Conservation (phyloP, 257 asterid genomes). For the Ocimum tenuiflorum region DNA sequence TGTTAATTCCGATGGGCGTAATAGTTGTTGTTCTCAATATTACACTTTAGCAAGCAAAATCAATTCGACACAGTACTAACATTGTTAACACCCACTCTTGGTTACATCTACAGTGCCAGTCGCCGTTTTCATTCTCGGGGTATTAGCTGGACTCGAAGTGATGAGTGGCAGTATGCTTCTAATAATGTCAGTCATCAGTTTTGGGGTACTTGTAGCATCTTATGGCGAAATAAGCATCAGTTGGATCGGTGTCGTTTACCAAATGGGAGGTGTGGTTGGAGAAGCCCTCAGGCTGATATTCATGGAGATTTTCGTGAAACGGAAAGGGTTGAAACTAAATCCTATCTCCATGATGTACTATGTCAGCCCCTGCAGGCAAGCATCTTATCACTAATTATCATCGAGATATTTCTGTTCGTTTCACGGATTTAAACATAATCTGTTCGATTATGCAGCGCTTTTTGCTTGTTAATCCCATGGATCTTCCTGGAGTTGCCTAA, state of each 20-base stretch:
- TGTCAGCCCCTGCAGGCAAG: slow-evolving; percentile 98
- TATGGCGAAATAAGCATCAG: slow-evolving; percentile 81
- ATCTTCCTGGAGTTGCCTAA: slow-evolving; percentile 83
- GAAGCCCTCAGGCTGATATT: slow-evolving; percentile 94
- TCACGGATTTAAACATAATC: too few species aligned
- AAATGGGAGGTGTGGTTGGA: slow-evolving; percentile 99
- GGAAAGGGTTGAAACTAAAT: slow-evolving; percentile 85
- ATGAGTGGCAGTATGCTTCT: slow-evolving; percentile 93
- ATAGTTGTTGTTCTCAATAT: neutral
- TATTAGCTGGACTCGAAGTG: slow-evolving; percentile 87
- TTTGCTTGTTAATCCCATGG: slow-evolving; percentile 94
- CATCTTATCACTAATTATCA: slow-evolving; percentile 2
- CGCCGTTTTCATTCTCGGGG: slow-evolving; percentile 93
- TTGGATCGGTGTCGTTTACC: slow-evolving; percentile 97
- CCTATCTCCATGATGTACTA: slow-evolving; percentile 96
- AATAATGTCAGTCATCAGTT: slow-evolving; percentile 86
- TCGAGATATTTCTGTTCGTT: neutral
- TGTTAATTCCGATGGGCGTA: neutral
- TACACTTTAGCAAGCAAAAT: neutral
- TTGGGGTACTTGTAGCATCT: slow-evolving; percentile 91
- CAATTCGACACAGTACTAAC: neutral
- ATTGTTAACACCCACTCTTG: slow-evolving; percentile 14
- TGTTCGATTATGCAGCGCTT: slow-evolving; percentile 56
- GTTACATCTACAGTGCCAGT: slow-evolving; percentile 77
- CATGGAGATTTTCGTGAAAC: slow-evolving; percentile 89